These are phyloP conservation scores for Aegilops longissima DNA, from an alignment of 176 grass and related monocot species.

Conservation along the genomic window DNA sequence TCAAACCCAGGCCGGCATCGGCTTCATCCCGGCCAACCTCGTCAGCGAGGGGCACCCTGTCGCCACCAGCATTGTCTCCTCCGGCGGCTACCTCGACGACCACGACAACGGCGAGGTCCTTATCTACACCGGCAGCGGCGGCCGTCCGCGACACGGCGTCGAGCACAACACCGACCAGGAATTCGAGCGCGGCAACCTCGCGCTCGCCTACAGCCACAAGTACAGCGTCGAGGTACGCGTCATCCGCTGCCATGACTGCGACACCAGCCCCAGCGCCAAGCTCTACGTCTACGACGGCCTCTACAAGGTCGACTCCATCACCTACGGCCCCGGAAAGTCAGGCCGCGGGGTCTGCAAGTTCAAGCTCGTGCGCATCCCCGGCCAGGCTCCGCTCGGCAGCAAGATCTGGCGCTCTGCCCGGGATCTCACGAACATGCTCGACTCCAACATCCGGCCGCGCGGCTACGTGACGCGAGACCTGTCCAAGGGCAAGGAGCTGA, in stretches of 20 bases:
- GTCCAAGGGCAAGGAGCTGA: constrained; percentile 43
- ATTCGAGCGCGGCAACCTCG: constrained; percentile 77
- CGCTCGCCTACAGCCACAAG: constrained; percentile 69
- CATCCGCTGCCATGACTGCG: constrained; percentile 47
- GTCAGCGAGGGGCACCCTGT: constrained; percentile 58
- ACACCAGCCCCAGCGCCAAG: constrained; percentile 39
- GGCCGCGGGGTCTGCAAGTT: constrained; percentile 66
- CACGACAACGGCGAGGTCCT: constrained; percentile 69
- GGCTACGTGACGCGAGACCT: constrained; percentile 60
- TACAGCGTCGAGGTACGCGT: constrained; percentile 84
- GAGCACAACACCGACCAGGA: constrained; percentile 55
- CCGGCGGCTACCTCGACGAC: constrained; percentile 89
- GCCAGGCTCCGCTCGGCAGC: constrained; percentile 56
- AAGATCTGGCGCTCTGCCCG: constrained; percentile 34
- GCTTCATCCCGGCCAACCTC: constrained; percentile 52
- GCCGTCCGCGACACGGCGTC: constrained; percentile 44
- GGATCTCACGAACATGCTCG: constrained; percentile 43
- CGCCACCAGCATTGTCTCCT: constrained; percentile 86
- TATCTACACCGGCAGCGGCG: constrained; percentile 85
- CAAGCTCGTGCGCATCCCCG: constrained; percentile 55
- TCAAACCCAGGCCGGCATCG: constrained; percentile 71
- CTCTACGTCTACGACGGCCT: constrained; percentile 92
- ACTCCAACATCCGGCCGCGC: constrained; percentile 18
- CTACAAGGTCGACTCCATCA: constrained; percentile 54
- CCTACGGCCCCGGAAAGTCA: constrained; percentile 52